Conservation (phyloP, 106 monocot species). For the Alisma plantagoaquatica region DNA sequence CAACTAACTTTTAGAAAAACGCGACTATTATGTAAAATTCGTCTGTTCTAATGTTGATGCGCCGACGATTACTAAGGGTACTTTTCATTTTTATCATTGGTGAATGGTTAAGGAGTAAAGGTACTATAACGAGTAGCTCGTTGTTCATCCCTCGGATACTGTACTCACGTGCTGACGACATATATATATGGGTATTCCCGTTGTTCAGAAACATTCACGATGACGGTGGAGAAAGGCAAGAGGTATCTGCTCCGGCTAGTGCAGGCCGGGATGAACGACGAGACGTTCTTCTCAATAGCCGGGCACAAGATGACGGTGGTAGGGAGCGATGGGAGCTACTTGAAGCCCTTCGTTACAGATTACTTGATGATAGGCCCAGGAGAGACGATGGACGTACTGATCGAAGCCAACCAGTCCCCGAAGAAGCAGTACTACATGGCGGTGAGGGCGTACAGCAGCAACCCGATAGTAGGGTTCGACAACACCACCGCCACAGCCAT, state of each 20-base stretch:
- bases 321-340: constrained; percentile 42
- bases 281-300: constrained; percentile 45
- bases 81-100: no score
- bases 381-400: constrained; percentile 48
- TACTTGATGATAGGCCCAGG: constrained; percentile 53
- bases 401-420: constrained; percentile 22
- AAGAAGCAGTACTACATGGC: constrained; percentile 30
- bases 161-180: no score
- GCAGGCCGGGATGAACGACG: constrained; percentile 38
- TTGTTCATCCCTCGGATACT: no score
- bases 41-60: no score
- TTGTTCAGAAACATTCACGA: constrained; percentile 22
- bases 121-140: no score
- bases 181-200: no score
- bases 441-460: constrained; percentile 13
- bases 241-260: constrained; percentile 49
- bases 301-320: constrained; percentile 40
- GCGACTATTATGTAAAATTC: no score
- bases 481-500: constrained; percentile 30
- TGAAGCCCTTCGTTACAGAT: constrained; percentile 31
- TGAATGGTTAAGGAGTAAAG: no score
- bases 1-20: no score
- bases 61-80: no score
- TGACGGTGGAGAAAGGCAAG: constrained; percentile 31
- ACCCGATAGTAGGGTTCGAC: constrained; percentile 6